phyloP scores from a whole-genome alignment of 441 rosid genomes.

The Populus hybrid region DNA sequence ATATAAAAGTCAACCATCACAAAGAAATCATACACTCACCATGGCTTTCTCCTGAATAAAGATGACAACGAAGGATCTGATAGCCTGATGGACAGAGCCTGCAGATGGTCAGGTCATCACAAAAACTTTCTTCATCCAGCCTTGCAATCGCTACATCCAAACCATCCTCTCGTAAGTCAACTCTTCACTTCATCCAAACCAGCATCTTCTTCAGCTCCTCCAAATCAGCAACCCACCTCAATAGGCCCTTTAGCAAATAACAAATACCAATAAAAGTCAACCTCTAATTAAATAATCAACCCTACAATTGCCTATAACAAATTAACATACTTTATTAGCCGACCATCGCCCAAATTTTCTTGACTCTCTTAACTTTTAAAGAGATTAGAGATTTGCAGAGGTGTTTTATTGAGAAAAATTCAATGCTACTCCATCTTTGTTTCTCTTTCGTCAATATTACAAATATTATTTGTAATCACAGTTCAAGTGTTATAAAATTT shows the following conservation, averaged over 20 bases:
- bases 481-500: no score
- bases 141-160: constrained; percentile 37
- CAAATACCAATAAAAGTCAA: not conserved
- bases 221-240: constrained; percentile 11
- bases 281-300: not conserved
- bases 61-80: constrained; percentile 33
- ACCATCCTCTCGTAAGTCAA: constrained; percentile 28
- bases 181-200: constrained; percentile 41
- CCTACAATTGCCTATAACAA: not conserved
- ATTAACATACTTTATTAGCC: not conserved
- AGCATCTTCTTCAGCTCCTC: constrained; percentile 39
- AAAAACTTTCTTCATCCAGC: constrained; percentile 44
- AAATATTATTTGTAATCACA: no score
- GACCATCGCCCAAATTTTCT: not conserved
- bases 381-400: not conserved
- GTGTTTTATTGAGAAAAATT: no score
- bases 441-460: no score
- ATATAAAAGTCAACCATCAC: no score
- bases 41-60: constrained; percentile 2
- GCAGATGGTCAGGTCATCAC: constrained; percentile 24
- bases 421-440: no score
- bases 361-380: no score
- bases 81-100: constrained; percentile 33
- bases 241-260: no score
- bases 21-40: no score